Percentiles rank a stretch among this genome's conserved stretches.
Conservation (phyloP, 805 yeast genomes). For the Millerago galiae region DNA sequence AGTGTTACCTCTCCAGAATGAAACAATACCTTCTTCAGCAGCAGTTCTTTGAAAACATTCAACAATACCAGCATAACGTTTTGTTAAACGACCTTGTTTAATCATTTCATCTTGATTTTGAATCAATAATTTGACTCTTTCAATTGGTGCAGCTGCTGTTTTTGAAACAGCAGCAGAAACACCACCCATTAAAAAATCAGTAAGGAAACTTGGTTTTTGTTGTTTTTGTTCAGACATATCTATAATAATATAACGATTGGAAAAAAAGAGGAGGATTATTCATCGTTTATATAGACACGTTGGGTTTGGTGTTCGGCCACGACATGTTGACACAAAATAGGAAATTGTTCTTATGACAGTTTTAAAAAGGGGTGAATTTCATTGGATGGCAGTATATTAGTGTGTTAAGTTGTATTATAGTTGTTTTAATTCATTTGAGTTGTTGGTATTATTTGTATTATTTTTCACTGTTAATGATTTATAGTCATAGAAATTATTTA, state of each 20-base stretch:
- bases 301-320: background rate
- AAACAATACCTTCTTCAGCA: slow-evolving; percentile 81
- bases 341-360: background rate
- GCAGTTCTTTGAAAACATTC: slow-evolving; percentile 96
- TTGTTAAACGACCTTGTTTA: slow-evolving; percentile 92
- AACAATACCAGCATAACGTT: slow-evolving; percentile 79
- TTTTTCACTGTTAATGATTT: too few relatives aligned
- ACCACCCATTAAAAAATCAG: slow-evolving; percentile 95
- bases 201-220: slow-evolving; percentile 41
- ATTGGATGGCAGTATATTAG: background rate
- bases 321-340: background rate
- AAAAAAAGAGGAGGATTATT: background rate
- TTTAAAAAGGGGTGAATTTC: background rate
- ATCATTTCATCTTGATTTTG: slow-evolving; percentile 98
- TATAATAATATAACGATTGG: background rate
- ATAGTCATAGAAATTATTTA: too few relatives aligned
- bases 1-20: slow-evolving; percentile 99
- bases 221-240: slow-evolving; percentile 14
- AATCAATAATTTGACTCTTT: slow-evolving; percentile 92
- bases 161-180: slow-evolving; percentile 97
- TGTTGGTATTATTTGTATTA: background rate
- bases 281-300: background rate
- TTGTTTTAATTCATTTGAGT: too few relatives aligned
- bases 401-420: background rate
- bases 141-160: slow-evolving; percentile 97